These are phyloP conservation scores for Lachancea dasiensis DNA, from an alignment of 805 yeast genomes.

Conservation along the genomic window DNA sequence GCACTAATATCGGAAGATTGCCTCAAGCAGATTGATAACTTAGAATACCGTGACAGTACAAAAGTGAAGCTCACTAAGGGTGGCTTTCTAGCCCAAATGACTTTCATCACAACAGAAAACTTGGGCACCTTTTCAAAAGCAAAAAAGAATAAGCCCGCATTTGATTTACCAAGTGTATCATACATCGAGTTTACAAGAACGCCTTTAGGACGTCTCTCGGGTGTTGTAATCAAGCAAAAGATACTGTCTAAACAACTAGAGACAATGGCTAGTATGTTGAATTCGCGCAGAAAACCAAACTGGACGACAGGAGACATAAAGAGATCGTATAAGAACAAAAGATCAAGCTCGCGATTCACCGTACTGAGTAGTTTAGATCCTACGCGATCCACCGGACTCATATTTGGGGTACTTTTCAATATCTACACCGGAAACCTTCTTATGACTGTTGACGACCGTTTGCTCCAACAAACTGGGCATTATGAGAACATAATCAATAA, in stretches of 20 bases:
- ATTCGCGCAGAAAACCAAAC: conserved; percentile 43
- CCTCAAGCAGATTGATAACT: conserved; percentile 64
- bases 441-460: conserved; percentile 69
- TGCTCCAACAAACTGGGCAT: conserved; percentile 76
- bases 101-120: conserved; percentile 65
- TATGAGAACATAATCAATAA: conserved; percentile 76
- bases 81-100: conserved; percentile 27
- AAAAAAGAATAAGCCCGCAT: conserved; percentile 53
- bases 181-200: conserved; percentile 89
- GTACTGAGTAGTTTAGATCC: conserved; percentile 62
- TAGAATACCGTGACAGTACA: conserved; percentile 39
- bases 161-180: conserved; percentile 77
- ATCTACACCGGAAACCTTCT: conserved; percentile 79
- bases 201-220: conserved; percentile 85
- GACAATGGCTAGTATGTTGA: conserved; percentile 60
- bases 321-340: conserved; percentile 33
- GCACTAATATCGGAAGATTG: conserved; percentile 79
- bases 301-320: conserved; percentile 45
- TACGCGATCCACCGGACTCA: conserved; percentile 78
- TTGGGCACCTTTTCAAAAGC: conserved; percentile 66
- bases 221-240: conserved; percentile 87
- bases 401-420: conserved; percentile 72
- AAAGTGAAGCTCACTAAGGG: conserved; percentile 29
- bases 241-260: conserved; percentile 87
- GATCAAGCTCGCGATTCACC: conserved; percentile 39